Evolutionary conservation across 2,329 filamentous ascomycete genomes (phyloP).

Genomic region (Sporothrix brunneoviolacea): DNA sequence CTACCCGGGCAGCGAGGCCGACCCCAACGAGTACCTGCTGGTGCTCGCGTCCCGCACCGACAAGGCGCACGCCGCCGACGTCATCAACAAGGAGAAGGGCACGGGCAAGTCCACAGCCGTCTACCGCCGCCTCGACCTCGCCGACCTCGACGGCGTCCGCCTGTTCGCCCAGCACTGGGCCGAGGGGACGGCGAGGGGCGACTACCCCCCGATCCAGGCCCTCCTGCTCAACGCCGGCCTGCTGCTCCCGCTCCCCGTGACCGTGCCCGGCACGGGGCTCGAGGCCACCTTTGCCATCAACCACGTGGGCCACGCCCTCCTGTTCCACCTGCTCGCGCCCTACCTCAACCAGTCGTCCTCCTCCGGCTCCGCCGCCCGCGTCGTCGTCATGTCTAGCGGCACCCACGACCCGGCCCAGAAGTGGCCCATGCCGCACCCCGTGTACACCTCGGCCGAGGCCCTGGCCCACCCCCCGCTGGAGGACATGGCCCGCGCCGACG

Average conservation of each 20-base stretch:
- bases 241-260: constrained; percentile 8
- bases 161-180: constrained; percentile 3
- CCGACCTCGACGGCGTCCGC: constrained; percentile 8
- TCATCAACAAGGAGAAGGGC: background rate
- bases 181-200: background rate
- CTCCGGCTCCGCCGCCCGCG: constrained; percentile 28
- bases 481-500: constrained; percentile 3
- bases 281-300: constrained; percentile 44
- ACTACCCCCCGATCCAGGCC: constrained; percentile 2
- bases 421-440: constrained; percentile 33
- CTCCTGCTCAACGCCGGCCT: constrained; percentile 7
- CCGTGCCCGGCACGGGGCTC: constrained; percentile 24
- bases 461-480: constrained; percentile 9
- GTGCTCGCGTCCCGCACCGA: constrained; percentile 4
- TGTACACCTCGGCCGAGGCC: constrained; percentile 10
- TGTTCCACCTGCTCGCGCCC: constrained; percentile 38
- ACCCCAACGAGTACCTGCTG: background rate
- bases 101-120: background rate
- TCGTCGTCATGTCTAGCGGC: constrained; percentile 39
- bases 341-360: constrained; percentile 22
- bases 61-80: constrained; percentile 1
- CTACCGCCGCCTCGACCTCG: constrained; percentile 7
- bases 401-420: constrained; percentile 42
- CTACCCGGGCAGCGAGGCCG: constrained; percentile 3
- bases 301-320: constrained; percentile 38